Conservation (phyloP, 108 stramenopile genomes). For the Cyclostephanos tholiformis region DNA sequence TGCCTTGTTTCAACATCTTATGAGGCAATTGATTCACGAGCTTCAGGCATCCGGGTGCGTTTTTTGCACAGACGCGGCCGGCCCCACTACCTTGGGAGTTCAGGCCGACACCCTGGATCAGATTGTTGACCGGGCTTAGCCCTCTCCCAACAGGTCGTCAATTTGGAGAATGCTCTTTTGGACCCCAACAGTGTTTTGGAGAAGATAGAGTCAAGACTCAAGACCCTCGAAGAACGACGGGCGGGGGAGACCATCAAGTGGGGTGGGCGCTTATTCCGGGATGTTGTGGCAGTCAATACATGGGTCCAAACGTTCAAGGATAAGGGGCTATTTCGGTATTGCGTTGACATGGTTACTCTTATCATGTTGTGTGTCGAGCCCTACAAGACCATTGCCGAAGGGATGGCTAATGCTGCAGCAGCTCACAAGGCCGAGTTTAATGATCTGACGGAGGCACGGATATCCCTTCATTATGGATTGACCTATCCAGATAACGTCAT, state of each 20-base stretch:
- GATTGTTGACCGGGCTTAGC: background rate
- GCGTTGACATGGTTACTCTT: background rate
- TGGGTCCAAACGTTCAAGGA: background rate
- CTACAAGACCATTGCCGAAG: background rate
- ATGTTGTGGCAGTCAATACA: background rate
- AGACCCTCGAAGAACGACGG: background rate
- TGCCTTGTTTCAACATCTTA: background rate
- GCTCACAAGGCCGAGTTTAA: background rate
- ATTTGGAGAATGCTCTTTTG: background rate
- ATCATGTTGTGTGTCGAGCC: background rate
- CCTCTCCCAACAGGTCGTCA: background rate
- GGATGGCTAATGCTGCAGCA: background rate
- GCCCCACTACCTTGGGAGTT: too few relatives aligned
- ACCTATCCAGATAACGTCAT: background rate
- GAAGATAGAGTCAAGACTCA: background rate
- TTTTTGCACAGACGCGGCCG: background rate
- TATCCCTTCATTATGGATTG: background rate
- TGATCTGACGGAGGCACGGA: background rate
- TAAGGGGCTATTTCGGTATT: background rate
- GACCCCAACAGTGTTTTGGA: background rate
- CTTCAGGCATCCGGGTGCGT: background rate
- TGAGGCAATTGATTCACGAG: background rate
- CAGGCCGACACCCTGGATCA: too few relatives aligned
- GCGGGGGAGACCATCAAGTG: background rate
- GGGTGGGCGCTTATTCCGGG: background rate